Conservation (phyloP, 2,329 filamentous ascomycete genomes). For the Elsinoe australis region DNA sequence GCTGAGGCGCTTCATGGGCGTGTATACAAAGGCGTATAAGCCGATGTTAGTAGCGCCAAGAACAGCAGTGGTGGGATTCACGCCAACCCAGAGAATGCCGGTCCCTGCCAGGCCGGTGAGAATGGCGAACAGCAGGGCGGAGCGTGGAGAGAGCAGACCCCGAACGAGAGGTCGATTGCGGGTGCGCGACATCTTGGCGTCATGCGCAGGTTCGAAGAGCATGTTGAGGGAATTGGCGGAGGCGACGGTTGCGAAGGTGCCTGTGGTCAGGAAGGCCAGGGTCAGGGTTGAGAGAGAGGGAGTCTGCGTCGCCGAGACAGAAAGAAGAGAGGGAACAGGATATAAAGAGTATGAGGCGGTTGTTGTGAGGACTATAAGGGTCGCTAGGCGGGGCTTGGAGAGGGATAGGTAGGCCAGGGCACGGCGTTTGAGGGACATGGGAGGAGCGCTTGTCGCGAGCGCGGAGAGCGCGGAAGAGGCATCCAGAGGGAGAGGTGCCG, state of each 20-base stretch:
- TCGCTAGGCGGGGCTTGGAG: slow-evolving; percentile 88
- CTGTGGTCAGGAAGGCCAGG: slow-evolving; percentile 81
- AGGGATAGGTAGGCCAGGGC: slow-evolving; percentile 79
- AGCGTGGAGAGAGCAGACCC: slow-evolving; percentile 62
- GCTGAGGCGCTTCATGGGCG: slow-evolving; percentile 79
- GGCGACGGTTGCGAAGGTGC: slow-evolving; percentile 81
- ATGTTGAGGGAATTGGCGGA: slow-evolving; percentile 94
- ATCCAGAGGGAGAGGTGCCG: slow-evolving; percentile 45
- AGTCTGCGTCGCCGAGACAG: slow-evolving; percentile 55
- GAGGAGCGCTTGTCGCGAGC: slow-evolving; percentile 49
- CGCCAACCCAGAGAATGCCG: slow-evolving; percentile 72
- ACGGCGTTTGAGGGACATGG: slow-evolving; percentile 54
- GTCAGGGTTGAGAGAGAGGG: slow-evolving; percentile 86
- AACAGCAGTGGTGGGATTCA: slow-evolving; percentile 86
- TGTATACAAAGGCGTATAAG: slow-evolving; percentile 88
- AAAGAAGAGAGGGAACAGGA: slow-evolving; percentile 79
- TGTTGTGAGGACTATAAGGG: slow-evolving; percentile 82
- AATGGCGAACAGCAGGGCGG: slow-evolving; percentile 72
- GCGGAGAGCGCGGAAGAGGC: slow-evolving; percentile 54
- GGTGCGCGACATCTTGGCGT: slow-evolving; percentile 90
- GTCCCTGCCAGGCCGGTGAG: slow-evolving; percentile 62
- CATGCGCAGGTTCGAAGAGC: slow-evolving; percentile 85
- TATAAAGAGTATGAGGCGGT: slow-evolving; percentile 90
- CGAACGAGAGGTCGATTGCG: slow-evolving; percentile 83
- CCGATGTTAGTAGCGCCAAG: slow-evolving; percentile 78